Percentiles rank a stretch among this genome's conserved stretches.
These are phyloP conservation scores for Yamadazyma nakazawae DNA, from an alignment of 805 yeast genomes.

Conservation along the genomic window DNA sequence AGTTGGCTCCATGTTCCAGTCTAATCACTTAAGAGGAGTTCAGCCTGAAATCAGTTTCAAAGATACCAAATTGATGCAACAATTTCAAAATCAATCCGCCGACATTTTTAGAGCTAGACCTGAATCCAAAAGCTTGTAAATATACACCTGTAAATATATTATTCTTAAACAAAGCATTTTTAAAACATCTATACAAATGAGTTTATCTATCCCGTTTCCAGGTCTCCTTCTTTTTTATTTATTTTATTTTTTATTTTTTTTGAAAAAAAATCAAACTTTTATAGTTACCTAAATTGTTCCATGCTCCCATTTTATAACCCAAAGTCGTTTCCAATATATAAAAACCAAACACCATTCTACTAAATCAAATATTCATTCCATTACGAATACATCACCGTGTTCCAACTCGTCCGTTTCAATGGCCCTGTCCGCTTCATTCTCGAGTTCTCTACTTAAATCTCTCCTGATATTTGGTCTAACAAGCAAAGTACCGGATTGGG, in stretches of 20 bases:
- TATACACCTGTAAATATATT: slow-evolving; percentile 4
- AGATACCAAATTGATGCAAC: slow-evolving; percentile 21
- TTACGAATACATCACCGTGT: slow-evolving; percentile 35
- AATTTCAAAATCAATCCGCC: slow-evolving; percentile 31
- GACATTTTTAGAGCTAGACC: slow-evolving; percentile 43
- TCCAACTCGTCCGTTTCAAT: not conserved
- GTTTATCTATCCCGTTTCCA: not conserved
- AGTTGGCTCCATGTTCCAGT: slow-evolving; percentile 40
- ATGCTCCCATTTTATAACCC: not conserved
- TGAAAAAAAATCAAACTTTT: not conserved
- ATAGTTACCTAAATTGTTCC: not conserved
- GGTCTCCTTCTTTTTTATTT: not conserved
- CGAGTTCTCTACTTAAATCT: not conserved
- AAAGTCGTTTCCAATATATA: not conserved
- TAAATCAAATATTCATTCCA: slow-evolving; percentile 26
- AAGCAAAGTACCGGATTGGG: slow-evolving; percentile 42
- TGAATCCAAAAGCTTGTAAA: not conserved
- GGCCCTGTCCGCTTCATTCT: slow-evolving; percentile 3
- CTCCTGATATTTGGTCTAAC: slow-evolving; percentile 27
- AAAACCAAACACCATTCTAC: too few relatives aligned
- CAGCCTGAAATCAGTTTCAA: slow-evolving; percentile 30
- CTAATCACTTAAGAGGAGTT: slow-evolving; percentile 34
- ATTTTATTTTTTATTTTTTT: not conserved
- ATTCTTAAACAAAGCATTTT: not conserved
- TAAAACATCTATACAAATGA: not conserved